Base-by-base conservation (phyloP, 495 filamentous ascomycete genomes). In the Podospora pseudoanserina region DNA sequence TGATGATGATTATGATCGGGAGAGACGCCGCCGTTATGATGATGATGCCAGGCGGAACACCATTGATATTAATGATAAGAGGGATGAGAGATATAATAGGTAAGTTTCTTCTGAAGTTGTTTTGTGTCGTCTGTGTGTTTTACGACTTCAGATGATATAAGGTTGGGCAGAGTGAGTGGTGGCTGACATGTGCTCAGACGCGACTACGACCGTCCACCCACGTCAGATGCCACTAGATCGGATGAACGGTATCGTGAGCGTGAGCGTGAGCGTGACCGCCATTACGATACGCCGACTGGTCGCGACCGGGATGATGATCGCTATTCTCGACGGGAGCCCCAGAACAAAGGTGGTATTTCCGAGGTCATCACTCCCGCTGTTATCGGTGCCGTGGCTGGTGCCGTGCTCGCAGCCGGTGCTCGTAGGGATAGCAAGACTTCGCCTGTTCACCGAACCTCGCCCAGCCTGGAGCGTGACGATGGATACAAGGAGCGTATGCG, bases 231-330 rank as follows among this genome's bases (percentile, higher is more conserved):
- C 44, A 58, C 55, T 6, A 58, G 55, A 58, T 26, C n/a, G 55
- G 55, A 58, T 58, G 55, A 58, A 26, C n/a, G 23, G 55, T 49
- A 49, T 49, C 19, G 44, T 30, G 60, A 63, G 13, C 39, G 49
- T 5, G 58, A 54, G 53, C 28, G 11, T 32, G 66, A 64, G 28
- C 60, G 49, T 49, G 39, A 49, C 15, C 39, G 39, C 39, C 39
- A 11, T 49, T 18, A 49, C 13, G 39, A 16, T 49, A 16, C 39
- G 11, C 57, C 26, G 18, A 44, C 70, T n/a, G 73, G 71, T 2
- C 61, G 72, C 62, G 69, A 66, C 53, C 68, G 62, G 19, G 74
- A 58, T 9, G 7, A 73, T 18, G 65, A 74, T 19, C 68, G 65
- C 53, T 65, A 19, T 54, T 26, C 62, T 49, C 65, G 26, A 15